Conservation (phyloP, 2,329 filamentous ascomycete species). For the Sclerotinia sclerotiorum region DNA sequence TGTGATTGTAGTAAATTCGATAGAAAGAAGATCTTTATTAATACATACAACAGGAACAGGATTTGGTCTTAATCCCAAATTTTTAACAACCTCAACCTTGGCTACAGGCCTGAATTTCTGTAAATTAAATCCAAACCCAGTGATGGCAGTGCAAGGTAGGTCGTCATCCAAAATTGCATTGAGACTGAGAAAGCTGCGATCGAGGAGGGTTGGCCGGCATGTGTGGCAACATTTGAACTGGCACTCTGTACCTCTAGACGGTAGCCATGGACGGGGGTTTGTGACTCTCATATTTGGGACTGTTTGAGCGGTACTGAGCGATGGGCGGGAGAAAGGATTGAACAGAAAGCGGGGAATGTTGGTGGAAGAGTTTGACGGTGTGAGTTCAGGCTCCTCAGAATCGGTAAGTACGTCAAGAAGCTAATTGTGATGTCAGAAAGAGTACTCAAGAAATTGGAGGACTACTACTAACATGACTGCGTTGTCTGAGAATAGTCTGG, state of each 20-base stretch:
- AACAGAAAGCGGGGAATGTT: slow-evolving; percentile 13
- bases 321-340: slow-evolving; percentile 14
- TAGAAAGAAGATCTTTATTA: not conserved
- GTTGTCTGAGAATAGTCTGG: slow-evolving; percentile 49
- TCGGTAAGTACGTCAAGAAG: slow-evolving; percentile 16
- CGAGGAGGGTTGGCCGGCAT: slow-evolving; percentile 48
- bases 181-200: slow-evolving; percentile 52
- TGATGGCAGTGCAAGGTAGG: slow-evolving; percentile 50
- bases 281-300: not conserved
- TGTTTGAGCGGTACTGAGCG: slow-evolving; percentile 12
- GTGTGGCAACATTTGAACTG: slow-evolving; percentile 50
- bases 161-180: slow-evolving; percentile 52
- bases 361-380: slow-evolving; percentile 1
- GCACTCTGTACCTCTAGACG: slow-evolving; percentile 47
- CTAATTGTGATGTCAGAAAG: slow-evolving; percentile 4
- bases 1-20: not conserved
- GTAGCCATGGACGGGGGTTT: slow-evolving; percentile 43
- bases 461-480: slow-evolving; percentile 46
- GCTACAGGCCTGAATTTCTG: slow-evolving; percentile 44
- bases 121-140: slow-evolving; percentile 54
- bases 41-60: slow-evolving; percentile 28
- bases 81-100: slow-evolving; percentile 31
- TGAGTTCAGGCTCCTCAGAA: not conserved
- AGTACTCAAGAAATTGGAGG: not conserved
- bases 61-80: slow-evolving; percentile 35